Conservation (phyloP, 805 yeast species). For the Saccharomycopsis guyanensis region DNA sequence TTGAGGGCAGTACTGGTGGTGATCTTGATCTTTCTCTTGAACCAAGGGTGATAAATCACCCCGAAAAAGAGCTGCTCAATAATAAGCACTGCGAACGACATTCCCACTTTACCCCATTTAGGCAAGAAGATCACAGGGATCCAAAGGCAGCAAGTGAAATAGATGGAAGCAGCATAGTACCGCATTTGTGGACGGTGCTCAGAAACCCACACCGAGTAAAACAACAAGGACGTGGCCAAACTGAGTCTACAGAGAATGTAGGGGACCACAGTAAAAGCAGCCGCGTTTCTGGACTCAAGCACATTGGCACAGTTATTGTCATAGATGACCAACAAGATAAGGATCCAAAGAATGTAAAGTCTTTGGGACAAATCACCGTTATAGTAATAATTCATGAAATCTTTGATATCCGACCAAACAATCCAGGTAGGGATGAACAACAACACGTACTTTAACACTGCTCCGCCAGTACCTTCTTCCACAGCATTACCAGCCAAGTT, state of each 20-base stretch:
- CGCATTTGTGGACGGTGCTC: constrained; percentile 47
- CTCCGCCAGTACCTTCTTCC: constrained; percentile 39
- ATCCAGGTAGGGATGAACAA: constrained; percentile 54
- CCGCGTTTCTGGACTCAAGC: constrained; percentile 31
- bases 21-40: constrained; percentile 33
- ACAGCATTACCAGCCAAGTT: constrained; percentile 49
- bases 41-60: constrained; percentile 40
- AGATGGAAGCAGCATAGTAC: constrained; percentile 29
- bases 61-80: constrained; percentile 36
- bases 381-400: constrained; percentile 55
- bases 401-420: constrained; percentile 59
- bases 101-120: constrained; percentile 39
- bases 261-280: constrained; percentile 33
- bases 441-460: constrained; percentile 41
- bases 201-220: constrained; percentile 37
- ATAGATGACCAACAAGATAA: constrained; percentile 41
- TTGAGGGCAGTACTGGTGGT: constrained; percentile 51
- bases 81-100: constrained; percentile 33
- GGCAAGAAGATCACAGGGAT: constrained; percentile 42
- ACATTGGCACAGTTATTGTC: constrained; percentile 40
- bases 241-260: constrained; percentile 35
- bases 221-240: constrained; percentile 26
- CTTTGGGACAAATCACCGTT: constrained; percentile 53
- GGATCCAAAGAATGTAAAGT: constrained; percentile 43
- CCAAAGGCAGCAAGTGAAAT: constrained; percentile 39